Percentiles rank a stretch among this genome's conserved stretches.
phyloP scores from a whole-genome alignment of 1,284 basidiomycete genomes.

The Puccinia brachypodii region DNA sequence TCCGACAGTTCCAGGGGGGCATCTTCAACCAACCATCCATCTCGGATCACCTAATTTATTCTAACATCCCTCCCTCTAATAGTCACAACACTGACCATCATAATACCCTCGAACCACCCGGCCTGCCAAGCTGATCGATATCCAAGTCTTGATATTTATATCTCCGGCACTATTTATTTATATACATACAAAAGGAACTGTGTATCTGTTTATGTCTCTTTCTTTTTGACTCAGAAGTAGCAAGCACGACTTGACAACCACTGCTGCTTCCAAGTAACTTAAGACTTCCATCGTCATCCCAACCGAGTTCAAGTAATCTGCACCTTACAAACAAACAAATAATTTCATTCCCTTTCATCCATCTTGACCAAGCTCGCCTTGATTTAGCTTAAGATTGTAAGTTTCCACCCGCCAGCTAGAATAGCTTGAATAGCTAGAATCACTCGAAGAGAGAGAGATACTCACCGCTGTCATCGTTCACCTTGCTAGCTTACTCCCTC shows the following conservation, averaged over 20 bases:
- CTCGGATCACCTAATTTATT: background rate
- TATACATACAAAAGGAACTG: too few species aligned
- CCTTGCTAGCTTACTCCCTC: background rate
- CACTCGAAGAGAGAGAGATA: too few species aligned
- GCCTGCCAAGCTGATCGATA: background rate
- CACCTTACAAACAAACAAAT: background rate
- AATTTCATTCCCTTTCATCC: background rate
- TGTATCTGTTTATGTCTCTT: background rate
- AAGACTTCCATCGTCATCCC: constrained; percentile 3
- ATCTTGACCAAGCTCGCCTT: background rate
- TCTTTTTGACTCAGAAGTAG: background rate
- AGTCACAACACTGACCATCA: background rate
- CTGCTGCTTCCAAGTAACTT: background rate
- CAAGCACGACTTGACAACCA: background rate
- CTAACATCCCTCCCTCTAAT: background rate
- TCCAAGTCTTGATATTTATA: background rate
- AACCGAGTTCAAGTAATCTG: background rate
- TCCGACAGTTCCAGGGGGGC: background rate
- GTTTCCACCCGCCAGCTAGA: too few species aligned
- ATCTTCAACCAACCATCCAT: background rate
- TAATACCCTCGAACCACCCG: background rate
- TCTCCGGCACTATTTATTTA: background rate
- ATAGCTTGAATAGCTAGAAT: too few species aligned
- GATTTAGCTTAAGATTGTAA: too few species aligned
- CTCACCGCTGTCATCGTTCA: background rate